Evolutionary conservation across 257 asterid species (phyloP).

Genomic region (Parsonsia alboflavescens): DNA sequence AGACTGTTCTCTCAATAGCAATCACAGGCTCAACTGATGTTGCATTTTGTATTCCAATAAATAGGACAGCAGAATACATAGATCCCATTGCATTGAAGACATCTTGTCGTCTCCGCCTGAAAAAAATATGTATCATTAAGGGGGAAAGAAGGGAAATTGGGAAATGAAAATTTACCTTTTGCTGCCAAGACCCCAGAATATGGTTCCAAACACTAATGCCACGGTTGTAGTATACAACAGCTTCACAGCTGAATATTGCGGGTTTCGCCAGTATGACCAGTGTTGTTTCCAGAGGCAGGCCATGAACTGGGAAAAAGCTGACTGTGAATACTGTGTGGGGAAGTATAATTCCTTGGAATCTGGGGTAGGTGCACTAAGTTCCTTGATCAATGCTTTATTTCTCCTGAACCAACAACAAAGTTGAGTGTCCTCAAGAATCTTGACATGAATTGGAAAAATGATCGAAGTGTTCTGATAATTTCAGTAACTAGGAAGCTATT

Average conservation of each 20-base stretch:
- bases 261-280: constrained; percentile 86
- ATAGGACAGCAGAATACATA: constrained; percentile 86
- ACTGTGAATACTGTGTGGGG: constrained; percentile 64
- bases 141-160: neutral
- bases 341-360: constrained; percentile 54
- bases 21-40: constrained; percentile 82
- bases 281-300: constrained; percentile 97
- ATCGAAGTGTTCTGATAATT: neutral
- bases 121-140: neutral
- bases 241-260: constrained; percentile 81
- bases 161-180: constrained; percentile 42
- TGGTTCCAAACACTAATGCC: constrained; percentile 82
- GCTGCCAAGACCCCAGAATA: constrained; percentile 88
- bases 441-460: neutral
- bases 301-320: constrained; percentile 61
- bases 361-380: constrained; percentile 57
- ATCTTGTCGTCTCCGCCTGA: constrained; percentile 74
- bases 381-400: constrained; percentile 61
- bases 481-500: neutral
- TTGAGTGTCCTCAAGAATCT: neutral
- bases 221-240: constrained; percentile 73
- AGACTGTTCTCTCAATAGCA: constrained; percentile 70
- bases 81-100: constrained; percentile 94
- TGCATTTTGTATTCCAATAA: constrained; percentile 77
- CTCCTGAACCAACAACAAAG: constrained; percentile 36